Conservation (phyloP, 768 basidiomycete genomes). For the Agaricus subrufescens region DNA sequence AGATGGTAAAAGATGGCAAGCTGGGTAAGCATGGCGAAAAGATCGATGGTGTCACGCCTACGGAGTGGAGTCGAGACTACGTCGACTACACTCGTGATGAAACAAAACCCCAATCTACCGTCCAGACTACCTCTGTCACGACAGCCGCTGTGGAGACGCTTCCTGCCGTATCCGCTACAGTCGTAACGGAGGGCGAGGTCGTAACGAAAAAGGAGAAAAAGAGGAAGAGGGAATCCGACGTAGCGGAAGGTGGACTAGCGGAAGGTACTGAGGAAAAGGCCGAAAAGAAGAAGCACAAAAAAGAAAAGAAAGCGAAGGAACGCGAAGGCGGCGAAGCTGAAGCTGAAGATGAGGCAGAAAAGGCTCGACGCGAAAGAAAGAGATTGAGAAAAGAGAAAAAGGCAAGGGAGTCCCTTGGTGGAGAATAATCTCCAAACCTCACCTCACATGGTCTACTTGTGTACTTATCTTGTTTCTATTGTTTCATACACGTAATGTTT, state of each 20-base stretch:
- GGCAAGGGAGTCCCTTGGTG: constrained; percentile 38
- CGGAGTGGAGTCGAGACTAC: constrained; percentile 89
- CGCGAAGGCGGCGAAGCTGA: constrained; percentile 38
- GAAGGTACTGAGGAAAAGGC: constrained; percentile 40
- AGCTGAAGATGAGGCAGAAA: constrained; percentile 55
- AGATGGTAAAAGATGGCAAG: constrained; percentile 96
- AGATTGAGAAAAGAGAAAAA: constrained; percentile 69
- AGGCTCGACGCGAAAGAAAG: constrained; percentile 57
- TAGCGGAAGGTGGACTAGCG: constrained; percentile 33
- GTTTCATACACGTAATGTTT: neutral
- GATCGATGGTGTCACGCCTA: constrained; percentile 81
- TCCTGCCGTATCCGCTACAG: constrained; percentile 17
- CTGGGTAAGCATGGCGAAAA: constrained; percentile 94
- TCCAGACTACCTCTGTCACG: constrained; percentile 32
- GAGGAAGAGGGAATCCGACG: constrained; percentile 75
- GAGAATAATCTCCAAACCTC: constrained; percentile 20
- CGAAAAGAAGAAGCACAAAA: constrained; percentile 59
- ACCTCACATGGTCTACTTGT: neutral
- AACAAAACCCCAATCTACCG: constrained; percentile 20
- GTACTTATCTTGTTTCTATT: neutral
- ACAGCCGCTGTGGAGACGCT: constrained; percentile 19
- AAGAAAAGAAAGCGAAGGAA: constrained; percentile 54
- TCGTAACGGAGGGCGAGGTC: constrained; percentile 19
- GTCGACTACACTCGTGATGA: constrained; percentile 84
- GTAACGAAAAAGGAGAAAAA: constrained; percentile 70